Evolutionary conservation across 2,329 filamentous ascomycete genomes (phyloP).

Genomic region (Colletotrichum sp.): DNA sequence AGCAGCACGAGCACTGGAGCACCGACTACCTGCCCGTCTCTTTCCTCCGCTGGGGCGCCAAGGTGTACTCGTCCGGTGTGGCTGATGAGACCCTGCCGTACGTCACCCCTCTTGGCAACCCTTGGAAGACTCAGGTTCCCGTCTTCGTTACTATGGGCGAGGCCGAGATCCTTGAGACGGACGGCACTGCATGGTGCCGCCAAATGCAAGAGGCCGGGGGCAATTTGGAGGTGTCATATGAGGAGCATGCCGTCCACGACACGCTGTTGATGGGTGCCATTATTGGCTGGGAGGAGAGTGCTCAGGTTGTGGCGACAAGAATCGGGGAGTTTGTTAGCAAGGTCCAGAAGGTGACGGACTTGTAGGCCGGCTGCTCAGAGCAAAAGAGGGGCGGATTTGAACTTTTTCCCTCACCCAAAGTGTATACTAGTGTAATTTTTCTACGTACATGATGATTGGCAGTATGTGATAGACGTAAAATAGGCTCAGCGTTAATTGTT

Average conservation of each 20-base stretch:
- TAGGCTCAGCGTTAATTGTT: not conserved
- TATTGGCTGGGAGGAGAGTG: constrained; percentile 2
- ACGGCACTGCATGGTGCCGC: not conserved
- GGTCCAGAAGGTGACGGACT: not conserved
- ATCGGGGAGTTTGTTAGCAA: not conserved
- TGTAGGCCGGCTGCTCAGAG: not conserved
- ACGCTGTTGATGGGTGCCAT: not conserved
- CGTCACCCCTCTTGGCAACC: not conserved
- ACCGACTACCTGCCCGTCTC: constrained; percentile 6
- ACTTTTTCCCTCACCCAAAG: not conserved
- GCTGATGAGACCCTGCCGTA: not conserved
- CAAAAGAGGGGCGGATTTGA: not conserved
- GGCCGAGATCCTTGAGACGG: not conserved
- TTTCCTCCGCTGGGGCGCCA: constrained; percentile 8
- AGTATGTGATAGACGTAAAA: not conserved
- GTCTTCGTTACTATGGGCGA: constrained; percentile 3
- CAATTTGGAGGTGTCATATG: not conserved
- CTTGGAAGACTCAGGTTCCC: not conserved
- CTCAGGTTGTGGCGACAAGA: not conserved
- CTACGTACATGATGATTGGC: not conserved
- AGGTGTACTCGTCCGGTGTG: not conserved
- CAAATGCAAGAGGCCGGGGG: not conserved
- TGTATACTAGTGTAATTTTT: not conserved
- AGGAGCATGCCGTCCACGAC: constrained; percentile 1
- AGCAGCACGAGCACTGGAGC: constrained; percentile 2